Evolutionary conservation across 108 stramenopile genomes (phyloP).

Genomic region (Cyclostephanos tholiformis): DNA sequence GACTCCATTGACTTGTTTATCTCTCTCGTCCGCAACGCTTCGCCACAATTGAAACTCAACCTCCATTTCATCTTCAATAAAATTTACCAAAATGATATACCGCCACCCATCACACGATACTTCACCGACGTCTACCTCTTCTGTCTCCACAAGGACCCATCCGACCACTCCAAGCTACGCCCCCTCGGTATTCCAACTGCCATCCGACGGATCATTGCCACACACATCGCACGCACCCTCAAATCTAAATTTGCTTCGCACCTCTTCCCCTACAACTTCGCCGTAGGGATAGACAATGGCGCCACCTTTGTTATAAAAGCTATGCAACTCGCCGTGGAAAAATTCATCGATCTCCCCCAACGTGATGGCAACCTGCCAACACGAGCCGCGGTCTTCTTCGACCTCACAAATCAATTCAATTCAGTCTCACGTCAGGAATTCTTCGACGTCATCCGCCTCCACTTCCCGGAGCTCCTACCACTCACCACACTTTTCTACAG

Average conservation of each 20-base stretch:
- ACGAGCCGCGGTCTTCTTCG: too few species aligned
- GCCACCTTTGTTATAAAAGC: too few species aligned
- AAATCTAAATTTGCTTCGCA: constrained; percentile 2
- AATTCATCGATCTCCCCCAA: too few species aligned
- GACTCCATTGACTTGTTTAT: constrained; percentile 20
- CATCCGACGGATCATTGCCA: constrained; percentile 27
- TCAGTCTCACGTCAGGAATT: too few species aligned
- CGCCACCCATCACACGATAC: not conserved
- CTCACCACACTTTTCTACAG: not conserved
- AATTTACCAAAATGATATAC: constrained; percentile 6
- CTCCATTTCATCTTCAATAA: constrained; percentile 7
- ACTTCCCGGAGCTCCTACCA: not conserved
- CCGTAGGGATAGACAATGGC: too few species aligned
- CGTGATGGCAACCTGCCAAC: too few species aligned
- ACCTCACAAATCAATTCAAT: too few species aligned
- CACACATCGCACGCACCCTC: constrained; percentile 3
- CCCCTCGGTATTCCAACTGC: constrained; percentile 31
- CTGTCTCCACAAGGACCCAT: constrained; percentile 36
- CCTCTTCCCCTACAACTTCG: too few species aligned
- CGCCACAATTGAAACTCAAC: not conserved
- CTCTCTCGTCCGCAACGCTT: constrained; percentile 1
- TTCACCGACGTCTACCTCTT: constrained; percentile 34
- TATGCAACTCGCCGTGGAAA: too few species aligned
- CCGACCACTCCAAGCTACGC: constrained; percentile 29
- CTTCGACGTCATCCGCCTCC: too few species aligned